Percentiles rank a stretch among this genome's conserved stretches.
These are phyloP conservation scores for Solidago caesia DNA, from an alignment of 129 eudicot species.

Conservation along the genomic window DNA sequence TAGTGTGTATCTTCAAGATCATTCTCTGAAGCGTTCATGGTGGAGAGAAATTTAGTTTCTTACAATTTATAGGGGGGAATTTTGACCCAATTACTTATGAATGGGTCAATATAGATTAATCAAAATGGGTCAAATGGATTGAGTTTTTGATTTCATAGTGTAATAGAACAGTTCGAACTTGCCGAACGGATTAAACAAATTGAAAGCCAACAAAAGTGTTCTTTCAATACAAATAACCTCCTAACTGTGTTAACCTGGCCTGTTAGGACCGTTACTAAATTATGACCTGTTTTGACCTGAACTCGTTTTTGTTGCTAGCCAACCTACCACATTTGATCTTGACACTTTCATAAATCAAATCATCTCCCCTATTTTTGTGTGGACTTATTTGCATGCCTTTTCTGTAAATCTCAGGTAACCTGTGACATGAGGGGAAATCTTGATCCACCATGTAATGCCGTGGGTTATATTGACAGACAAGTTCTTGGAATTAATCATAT, in stretches of 20 bases:
- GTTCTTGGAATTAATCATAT: slow-evolving; percentile 71
- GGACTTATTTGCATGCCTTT: not conserved
- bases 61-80: not conserved
- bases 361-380: not conserved
- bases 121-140: too few relatives aligned
- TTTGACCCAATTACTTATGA: not conserved
- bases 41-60: slow-evolving; percentile 2
- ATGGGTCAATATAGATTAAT: slow-evolving; percentile 3
- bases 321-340: not conserved
- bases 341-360: not conserved
- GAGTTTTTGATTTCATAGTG: too few relatives aligned
- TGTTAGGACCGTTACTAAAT: not conserved
- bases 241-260: not conserved
- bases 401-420: slow-evolving; percentile 42
- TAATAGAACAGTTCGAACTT: too few relatives aligned
- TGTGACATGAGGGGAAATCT: slow-evolving; percentile 72
- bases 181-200: not conserved
- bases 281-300: not conserved
- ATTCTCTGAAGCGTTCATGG: slow-evolving; percentile 6
- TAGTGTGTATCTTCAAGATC: not conserved
- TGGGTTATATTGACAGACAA: slow-evolving; percentile 70
- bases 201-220: too few relatives aligned
- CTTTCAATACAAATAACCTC: too few relatives aligned
- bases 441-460: slow-evolving; percentile 82
- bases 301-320: not conserved